phyloP scores from a whole-genome alignment of 2,329 filamentous ascomycete species.

The Aureobasidium sp. region DNA sequence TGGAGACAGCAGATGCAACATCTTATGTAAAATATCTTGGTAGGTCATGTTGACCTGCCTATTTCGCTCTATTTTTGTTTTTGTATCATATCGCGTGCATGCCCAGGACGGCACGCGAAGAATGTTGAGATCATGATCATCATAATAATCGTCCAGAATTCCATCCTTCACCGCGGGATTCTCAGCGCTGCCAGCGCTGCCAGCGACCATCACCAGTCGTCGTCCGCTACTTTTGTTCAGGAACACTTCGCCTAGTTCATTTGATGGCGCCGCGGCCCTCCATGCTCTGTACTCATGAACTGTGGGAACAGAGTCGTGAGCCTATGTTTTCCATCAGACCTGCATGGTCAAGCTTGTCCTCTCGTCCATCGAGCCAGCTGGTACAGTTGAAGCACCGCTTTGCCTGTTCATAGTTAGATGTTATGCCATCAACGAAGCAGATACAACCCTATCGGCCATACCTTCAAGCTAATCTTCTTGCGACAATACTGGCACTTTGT shows the following conservation, averaged over 20 bases:
- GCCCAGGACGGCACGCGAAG: background rate
- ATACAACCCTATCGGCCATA: background rate
- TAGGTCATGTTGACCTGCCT: background rate
- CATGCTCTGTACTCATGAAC: background rate
- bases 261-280: background rate
- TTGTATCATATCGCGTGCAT: background rate
- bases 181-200: no score
- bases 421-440: background rate
- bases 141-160: background rate
- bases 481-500: constrained; percentile 63
- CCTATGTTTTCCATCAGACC: background rate
- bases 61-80: background rate
- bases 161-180: no score
- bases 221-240: no score
- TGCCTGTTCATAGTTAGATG: constrained; percentile 44
- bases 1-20: background rate
- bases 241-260: background rate
- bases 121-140: background rate
- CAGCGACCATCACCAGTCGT: no score
- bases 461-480: constrained; percentile 46
- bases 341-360: constrained; percentile 30
- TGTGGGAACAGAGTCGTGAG: background rate
- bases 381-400: constrained; percentile 51
- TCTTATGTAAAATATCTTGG: background rate
- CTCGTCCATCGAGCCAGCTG: constrained; percentile 51